Conservation (phyloP, 768 basidiomycete species). For the Boletus speciosus region DNA sequence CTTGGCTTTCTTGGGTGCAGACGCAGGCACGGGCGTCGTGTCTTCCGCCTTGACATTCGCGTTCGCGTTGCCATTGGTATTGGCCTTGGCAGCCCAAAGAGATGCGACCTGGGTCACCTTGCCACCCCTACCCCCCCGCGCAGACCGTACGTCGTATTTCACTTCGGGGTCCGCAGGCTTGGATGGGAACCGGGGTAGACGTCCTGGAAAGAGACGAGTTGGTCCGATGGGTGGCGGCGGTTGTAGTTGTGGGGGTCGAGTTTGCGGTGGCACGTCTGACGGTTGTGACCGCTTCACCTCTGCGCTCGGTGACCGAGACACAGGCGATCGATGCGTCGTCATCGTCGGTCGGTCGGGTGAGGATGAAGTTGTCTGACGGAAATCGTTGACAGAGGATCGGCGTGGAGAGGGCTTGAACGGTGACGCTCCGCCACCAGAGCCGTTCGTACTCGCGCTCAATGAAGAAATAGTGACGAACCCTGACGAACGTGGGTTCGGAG, state of each 20-base stretch:
- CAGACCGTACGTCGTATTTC: conserved; percentile 73
- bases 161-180: conserved; percentile 45
- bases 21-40: background rate
- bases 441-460: conserved; percentile 32
- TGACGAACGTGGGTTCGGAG: conserved; percentile 71
- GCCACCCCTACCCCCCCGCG: conserved; percentile 74
- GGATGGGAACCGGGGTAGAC: conserved; percentile 33
- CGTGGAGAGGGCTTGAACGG: conserved; percentile 15
- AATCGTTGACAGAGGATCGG: conserved; percentile 22
- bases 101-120: conserved; percentile 70
- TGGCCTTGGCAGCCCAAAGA: conserved; percentile 63
- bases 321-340: background rate
- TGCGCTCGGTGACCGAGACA: conserved; percentile 15
- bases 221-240: background rate
- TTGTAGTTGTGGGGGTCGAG: background rate
- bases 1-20: conserved; percentile 9
- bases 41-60: conserved; percentile 2
- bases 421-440: conserved; percentile 1
- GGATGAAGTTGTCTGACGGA: conserved; percentile 7
- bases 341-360: background rate
- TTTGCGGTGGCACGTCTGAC: background rate
- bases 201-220: conserved; percentile 21
- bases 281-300: conserved; percentile 8
- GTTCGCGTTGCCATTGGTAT: background rate
- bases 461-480: conserved; percentile 69